These are phyloP conservation scores for Grosmannia clavigera DNA, from an alignment of 2,329 filamentous ascomycete species.

Conservation along the genomic window DNA sequence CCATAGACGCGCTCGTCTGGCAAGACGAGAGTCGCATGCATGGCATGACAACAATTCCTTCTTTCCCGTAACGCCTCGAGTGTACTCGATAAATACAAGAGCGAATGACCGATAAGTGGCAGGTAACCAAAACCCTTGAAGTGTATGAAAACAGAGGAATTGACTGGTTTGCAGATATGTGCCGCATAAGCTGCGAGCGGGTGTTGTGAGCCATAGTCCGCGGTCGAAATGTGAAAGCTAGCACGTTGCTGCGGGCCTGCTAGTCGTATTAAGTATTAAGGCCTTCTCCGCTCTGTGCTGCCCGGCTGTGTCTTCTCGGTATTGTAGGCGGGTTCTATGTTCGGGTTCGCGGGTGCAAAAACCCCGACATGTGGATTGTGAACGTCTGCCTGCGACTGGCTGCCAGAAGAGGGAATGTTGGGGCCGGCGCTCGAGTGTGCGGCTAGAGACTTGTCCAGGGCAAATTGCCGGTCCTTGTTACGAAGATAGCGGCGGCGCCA, in stretches of 20 bases:
- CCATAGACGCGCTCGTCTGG: not conserved
- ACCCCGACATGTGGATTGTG: conserved; percentile 22
- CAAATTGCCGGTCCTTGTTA: conserved; percentile 49
- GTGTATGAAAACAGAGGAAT: not conserved
- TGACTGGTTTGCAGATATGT: not conserved
- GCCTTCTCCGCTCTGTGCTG: conserved; percentile 19
- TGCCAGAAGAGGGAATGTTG: conserved; percentile 21
- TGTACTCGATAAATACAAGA: not conserved
- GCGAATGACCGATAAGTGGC: no score
- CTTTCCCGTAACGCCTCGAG: not conserved
- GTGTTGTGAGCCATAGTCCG: not conserved
- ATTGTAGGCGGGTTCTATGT: conserved; percentile 19
- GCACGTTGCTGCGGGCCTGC: not conserved
- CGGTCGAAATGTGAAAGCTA: not conserved
- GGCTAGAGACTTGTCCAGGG: conserved; percentile 30
- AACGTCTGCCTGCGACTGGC: conserved; percentile 19
- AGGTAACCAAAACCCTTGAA: not conserved
- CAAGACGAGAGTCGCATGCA: not conserved
- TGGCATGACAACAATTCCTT: not conserved
- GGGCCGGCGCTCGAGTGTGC: conserved; percentile 14
- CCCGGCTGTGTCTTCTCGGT: conserved; percentile 22
- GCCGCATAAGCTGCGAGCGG: not conserved
- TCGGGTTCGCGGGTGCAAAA: conserved; percentile 26
- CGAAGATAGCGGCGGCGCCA: conserved; percentile 63
- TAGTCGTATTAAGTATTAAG: no score